Evolutionary conservation across 1,139 yeast genomes (phyloP).

Genomic region (Suhomyces wounanorum): DNA sequence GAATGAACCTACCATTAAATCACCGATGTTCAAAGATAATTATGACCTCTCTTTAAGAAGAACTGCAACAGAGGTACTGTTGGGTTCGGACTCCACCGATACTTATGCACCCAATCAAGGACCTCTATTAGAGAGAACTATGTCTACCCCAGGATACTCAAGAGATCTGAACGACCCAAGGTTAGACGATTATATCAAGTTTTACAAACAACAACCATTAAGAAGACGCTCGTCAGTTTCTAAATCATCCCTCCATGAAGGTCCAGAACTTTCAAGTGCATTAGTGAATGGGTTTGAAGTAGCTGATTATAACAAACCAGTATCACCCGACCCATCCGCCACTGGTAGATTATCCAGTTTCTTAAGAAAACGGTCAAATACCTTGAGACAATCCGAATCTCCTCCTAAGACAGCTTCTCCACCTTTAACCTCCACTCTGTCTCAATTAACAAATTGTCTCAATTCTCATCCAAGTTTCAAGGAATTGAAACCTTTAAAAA

Average conservation of each 20-base stretch:
- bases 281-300: conserved; percentile 26
- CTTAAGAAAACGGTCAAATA: conserved; percentile 26
- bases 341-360: conserved; percentile 29
- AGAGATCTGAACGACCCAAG: conserved; percentile 46
- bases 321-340: conserved; percentile 5
- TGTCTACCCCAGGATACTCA: conserved; percentile 20
- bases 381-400: conserved; percentile 3
- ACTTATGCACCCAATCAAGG: background rate
- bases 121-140: conserved; percentile 15
- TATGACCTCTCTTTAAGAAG: conserved; percentile 11
- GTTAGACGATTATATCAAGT: conserved; percentile 57
- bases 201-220: conserved; percentile 43
- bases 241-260: conserved; percentile 3
- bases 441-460: conserved; percentile 3
- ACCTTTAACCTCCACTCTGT: conserved; percentile 1
- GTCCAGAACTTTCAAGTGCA: conserved; percentile 45
- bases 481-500: conserved; percentile 48
- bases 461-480: conserved; percentile 18
- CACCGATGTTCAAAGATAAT: conserved; percentile 16
- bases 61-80: conserved; percentile 1
- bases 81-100: background rate
- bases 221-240: conserved; percentile 13
- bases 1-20: conserved; percentile 8
- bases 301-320: conserved; percentile 13
- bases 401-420: conserved; percentile 2